Conservation (phyloP, 1,284 basidiomycete genomes). For the Ganoderma resinaceum region DNA sequence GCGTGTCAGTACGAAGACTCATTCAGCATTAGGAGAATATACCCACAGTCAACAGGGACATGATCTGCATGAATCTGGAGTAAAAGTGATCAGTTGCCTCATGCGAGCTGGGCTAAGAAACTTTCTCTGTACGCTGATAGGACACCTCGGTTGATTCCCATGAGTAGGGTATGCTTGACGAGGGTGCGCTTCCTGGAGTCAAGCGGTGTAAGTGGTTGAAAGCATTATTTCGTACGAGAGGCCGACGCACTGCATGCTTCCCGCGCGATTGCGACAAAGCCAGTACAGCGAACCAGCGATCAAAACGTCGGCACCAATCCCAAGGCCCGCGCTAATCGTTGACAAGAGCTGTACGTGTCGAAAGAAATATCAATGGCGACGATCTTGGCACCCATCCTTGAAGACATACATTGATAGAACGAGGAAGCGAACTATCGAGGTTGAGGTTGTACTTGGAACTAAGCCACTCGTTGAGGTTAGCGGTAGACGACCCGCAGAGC, state of each 20-base stretch:
- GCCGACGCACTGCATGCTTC: conserved; percentile 11
- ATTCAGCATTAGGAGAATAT: neutral
- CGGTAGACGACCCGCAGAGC: neutral
- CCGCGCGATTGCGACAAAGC: conserved; percentile 20
- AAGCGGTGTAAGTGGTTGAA: neutral
- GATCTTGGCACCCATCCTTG: neutral
- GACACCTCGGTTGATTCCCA: conserved; percentile 23
- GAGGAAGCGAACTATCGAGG: conserved; percentile 11
- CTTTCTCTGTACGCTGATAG: conserved; percentile 18
- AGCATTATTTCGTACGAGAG: neutral
- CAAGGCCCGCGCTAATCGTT: conserved; percentile 17
- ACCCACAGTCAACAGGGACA: conserved; percentile 25
- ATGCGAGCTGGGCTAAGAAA: neutral
- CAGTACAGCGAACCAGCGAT: conserved; percentile 24
- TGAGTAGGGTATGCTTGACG: conserved; percentile 12
- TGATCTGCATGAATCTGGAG: conserved; percentile 19
- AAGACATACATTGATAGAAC: conserved; percentile 14
- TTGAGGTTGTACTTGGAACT: conserved; percentile 19
- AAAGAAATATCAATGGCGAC: neutral
- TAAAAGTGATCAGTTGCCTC: neutral
- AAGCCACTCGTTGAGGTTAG: neutral
- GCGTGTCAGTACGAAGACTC: neutral
- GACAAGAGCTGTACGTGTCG: conserved; percentile 16
- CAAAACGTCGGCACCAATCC: conserved; percentile 21
- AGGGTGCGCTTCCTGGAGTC: conserved; percentile 7